phyloP scores from a whole-genome alignment of 768 basidiomycete genomes.

The Pulveroboletus sp. region DNA sequence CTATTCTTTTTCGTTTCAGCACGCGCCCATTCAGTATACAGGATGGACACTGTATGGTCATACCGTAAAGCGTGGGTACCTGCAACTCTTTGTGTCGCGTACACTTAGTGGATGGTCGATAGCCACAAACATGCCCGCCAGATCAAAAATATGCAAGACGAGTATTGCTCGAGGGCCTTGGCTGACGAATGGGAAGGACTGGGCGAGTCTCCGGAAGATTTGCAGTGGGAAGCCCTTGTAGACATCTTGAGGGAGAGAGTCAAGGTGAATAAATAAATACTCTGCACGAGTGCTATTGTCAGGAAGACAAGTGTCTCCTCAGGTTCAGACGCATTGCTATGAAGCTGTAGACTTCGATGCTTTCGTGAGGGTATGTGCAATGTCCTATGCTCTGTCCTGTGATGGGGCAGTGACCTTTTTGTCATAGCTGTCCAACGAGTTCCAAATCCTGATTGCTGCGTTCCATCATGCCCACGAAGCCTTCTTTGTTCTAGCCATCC shows the following conservation, averaged over 20 bases:
- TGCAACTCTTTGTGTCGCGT: background rate
- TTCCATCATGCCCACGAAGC: conserved; percentile 80
- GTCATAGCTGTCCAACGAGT: conserved; percentile 68
- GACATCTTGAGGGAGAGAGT: conserved; percentile 71
- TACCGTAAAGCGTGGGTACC: conserved; percentile 52
- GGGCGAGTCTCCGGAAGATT: conserved; percentile 57
- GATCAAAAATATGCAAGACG: conserved; percentile 65
- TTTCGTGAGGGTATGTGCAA: conserved; percentile 52
- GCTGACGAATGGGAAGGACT: conserved; percentile 42
- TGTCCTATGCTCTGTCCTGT: background rate
- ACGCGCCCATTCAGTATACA: conserved; percentile 36
- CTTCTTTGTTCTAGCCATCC: conserved; percentile 71
- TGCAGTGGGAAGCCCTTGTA: conserved; percentile 67
- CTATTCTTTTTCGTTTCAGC: conserved; percentile 9
- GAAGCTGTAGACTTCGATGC: conserved; percentile 69
- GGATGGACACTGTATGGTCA: conserved; percentile 63
- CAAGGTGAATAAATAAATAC: conserved; percentile 39
- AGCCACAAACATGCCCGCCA: conserved; percentile 61
- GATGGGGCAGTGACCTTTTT: background rate
- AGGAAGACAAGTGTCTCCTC: background rate
- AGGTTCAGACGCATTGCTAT: conserved; percentile 50
- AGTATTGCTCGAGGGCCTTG: conserved; percentile 51
- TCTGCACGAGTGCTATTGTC: background rate
- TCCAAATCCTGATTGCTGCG: conserved; percentile 69
- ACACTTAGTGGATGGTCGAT: background rate